phyloP scores from a whole-genome alignment of 2,329 filamentous ascomycete genomes.

The Botrytis sinoallii region DNA sequence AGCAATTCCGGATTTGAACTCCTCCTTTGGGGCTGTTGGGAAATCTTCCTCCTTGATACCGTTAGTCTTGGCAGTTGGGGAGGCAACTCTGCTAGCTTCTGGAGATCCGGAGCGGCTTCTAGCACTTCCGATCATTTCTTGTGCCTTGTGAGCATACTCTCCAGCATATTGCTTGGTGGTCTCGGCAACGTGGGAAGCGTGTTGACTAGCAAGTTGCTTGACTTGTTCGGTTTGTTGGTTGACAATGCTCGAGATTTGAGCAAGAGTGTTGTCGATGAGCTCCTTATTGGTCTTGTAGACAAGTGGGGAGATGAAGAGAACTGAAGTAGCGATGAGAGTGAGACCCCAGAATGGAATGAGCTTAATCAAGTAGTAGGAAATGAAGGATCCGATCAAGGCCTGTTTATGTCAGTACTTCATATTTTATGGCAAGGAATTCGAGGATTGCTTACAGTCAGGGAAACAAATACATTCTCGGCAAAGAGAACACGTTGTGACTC shows the following conservation, averaged over 20 bases:
- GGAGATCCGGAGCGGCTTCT: conserved; percentile 35
- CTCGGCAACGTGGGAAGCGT: conserved; percentile 60
- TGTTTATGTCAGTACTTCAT: conserved; percentile 36
- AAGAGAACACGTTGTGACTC: conserved; percentile 67
- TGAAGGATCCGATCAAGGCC: conserved; percentile 58
- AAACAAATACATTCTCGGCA: conserved; percentile 62
- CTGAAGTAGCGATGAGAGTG: conserved; percentile 55
- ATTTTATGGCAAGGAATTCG: neutral
- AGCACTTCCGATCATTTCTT: conserved; percentile 53
- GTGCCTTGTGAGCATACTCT: conserved; percentile 66
- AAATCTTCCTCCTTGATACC: conserved; percentile 34
- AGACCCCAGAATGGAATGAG: conserved; percentile 69
- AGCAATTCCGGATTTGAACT: conserved; percentile 32
- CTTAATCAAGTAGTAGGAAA: conserved; percentile 68
- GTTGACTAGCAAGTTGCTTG: conserved; percentile 59
- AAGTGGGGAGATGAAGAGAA: conserved; percentile 60
- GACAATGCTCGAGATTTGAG: conserved; percentile 55
- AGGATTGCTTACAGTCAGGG: conserved; percentile 52
- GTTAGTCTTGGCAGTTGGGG: conserved; percentile 26
- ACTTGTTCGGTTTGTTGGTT: conserved; percentile 62
- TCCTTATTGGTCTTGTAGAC: conserved; percentile 67
- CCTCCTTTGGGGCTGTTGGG: conserved; percentile 36
- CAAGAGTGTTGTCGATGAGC: conserved; percentile 62
- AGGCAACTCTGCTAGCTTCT: conserved; percentile 22
- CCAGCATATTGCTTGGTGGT: conserved; percentile 66